Conservation (phyloP, 2,329 filamentous ascomycete species). For the Anthostomella pinea region DNA sequence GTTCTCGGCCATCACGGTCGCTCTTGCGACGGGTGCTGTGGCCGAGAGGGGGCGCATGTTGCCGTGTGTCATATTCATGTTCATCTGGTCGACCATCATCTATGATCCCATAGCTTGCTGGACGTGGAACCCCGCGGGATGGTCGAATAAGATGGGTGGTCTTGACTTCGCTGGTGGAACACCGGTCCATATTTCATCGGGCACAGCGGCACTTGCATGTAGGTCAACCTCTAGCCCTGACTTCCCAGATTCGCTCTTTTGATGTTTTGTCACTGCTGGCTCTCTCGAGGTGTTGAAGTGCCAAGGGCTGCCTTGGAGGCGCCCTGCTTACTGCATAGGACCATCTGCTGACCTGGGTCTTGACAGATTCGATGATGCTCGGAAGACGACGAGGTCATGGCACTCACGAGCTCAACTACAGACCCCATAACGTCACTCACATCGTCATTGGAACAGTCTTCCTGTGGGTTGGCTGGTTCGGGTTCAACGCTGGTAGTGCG, state of each 20-base stretch:
- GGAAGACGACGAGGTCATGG: conserved; percentile 82
- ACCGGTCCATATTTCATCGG: conserved; percentile 84
- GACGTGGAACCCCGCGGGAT: conserved; percentile 86
- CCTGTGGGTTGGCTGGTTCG: conserved; percentile 94
- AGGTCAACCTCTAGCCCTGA: conserved; percentile 13
- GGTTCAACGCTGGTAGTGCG: conserved; percentile 87
- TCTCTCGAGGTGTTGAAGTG: too few species aligned
- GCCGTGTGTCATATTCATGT: conserved; percentile 88
- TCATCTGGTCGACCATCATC: conserved; percentile 84
- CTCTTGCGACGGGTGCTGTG: conserved; percentile 78
- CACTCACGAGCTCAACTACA: conserved; percentile 85
- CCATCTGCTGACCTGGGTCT: conserved; percentile 9
- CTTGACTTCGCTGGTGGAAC: conserved; percentile 89
- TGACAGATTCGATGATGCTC: conserved; percentile 73
- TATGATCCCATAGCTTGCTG: conserved; percentile 94
- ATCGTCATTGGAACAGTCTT: conserved; percentile 92
- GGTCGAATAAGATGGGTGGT: conserved; percentile 75
- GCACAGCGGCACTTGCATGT: conserved; percentile 76
- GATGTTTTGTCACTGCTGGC: too few species aligned
- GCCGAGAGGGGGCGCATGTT: conserved; percentile 87
- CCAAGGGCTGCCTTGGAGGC: too few species aligned
- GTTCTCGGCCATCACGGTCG: conserved; percentile 84
- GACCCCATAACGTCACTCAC: conserved; percentile 89
- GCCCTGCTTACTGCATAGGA: too few species aligned
- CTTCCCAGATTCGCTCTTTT: too few species aligned